phyloP scores from a whole-genome alignment of 176 grass and related monocot genomes.

The Aegilops tauschii region DNA sequence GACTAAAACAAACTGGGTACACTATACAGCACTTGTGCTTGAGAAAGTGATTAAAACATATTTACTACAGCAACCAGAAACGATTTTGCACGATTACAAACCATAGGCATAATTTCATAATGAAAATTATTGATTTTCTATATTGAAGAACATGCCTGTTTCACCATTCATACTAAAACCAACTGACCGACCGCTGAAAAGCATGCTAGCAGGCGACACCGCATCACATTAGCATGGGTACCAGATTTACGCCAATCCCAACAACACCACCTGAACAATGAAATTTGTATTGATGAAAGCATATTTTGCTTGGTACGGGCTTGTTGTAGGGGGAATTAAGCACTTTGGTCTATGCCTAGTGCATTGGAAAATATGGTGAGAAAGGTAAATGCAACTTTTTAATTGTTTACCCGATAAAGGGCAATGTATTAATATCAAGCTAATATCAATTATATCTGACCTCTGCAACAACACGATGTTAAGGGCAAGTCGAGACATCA shows the following conservation, averaged over 20 bases:
- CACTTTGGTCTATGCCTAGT: neutral
- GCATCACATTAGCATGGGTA: neutral
- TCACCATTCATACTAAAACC: neutral
- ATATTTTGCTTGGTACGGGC: neutral
- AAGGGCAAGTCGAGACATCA: neutral
- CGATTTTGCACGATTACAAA: neutral
- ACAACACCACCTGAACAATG: neutral
- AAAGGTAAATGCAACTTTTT: neutral
- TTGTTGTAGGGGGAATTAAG: neutral
- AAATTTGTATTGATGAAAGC: neutral
- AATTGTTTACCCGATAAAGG: neutral
- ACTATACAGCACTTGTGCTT: neutral
- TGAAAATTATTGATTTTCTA: neutral
- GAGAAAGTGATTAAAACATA: neutral
- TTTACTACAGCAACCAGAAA: neutral
- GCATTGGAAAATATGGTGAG: neutral
- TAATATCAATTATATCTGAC: neutral
- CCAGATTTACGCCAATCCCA: neutral
- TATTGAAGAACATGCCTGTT: too few species aligned
- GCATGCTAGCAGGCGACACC: neutral
- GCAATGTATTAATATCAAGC: neutral
- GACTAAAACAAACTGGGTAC: neutral
- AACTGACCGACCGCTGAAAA: neutral
- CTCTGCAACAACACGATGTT: neutral
- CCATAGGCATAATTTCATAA: too few species aligned